These are phyloP conservation scores for Sextonia rubra DNA, from an alignment of 164 flowering plant species.

Conservation along the genomic window DNA sequence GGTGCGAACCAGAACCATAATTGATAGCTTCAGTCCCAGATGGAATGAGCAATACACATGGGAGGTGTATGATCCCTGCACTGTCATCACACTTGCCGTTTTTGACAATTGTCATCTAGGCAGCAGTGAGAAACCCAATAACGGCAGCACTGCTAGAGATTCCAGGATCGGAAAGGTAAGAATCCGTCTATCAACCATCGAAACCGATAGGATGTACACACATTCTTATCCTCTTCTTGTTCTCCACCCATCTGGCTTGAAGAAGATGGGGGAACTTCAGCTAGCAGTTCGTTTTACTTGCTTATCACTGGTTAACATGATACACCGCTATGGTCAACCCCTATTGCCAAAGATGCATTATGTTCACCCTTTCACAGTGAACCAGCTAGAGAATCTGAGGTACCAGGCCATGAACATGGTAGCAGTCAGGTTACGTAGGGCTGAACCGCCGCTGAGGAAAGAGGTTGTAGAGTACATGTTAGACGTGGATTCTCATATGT, in stretches of 20 bases:
- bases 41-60: constrained; percentile 66
- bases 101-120: constrained; percentile 48
- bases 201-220: constrained; percentile 41
- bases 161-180: constrained; percentile 48
- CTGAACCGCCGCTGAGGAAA: constrained; percentile 53
- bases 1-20: constrained; percentile 57
- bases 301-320: constrained; percentile 36
- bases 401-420: constrained; percentile 55
- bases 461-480: constrained; percentile 64
- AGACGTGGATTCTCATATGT: constrained; percentile 52
- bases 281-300: constrained; percentile 48
- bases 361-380: constrained; percentile 48
- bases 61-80: constrained; percentile 63
- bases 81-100: constrained; percentile 51
- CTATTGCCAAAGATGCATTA: constrained; percentile 58
- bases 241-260: constrained; percentile 49
- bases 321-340: constrained; percentile 40
- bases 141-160: constrained; percentile 23
- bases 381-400: constrained; percentile 43
- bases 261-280: constrained; percentile 59
- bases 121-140: constrained; percentile 13
- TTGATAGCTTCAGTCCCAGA: constrained; percentile 38
- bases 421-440: constrained; percentile 42
- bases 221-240: constrained; percentile 53
- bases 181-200: constrained; percentile 44